Base-by-base conservation (phyloP, 2,329 filamentous ascomycete genomes). In the Pseudogymnoascus sp. region DNA sequence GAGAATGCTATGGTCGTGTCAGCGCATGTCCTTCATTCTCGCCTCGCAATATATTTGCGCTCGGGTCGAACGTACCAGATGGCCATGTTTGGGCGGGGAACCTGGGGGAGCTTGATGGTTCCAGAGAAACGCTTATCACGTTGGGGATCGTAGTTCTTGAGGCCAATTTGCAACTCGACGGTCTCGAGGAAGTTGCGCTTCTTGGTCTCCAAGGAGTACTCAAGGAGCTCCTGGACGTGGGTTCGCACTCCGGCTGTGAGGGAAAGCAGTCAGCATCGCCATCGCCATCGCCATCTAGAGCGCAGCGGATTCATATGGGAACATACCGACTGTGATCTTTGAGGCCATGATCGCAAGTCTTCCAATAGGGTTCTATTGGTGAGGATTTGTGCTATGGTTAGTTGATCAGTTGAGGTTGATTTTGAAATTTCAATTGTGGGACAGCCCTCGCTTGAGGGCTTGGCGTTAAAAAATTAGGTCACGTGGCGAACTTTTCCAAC, bases 91-190 rank as follows among this genome's bases (percentile, higher is more conserved):
- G 91, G 94, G 77, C 91, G 92, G 73, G 92, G 94, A 72, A 97
- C 84, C 75, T 86, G 84, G 71, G 93, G 92, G 75, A 97, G 90
- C 83, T 89, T 92, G 85, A 99, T 90, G 80, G 94, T 97, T 81
- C 94, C 94, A 64, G 91, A 96, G 93, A 99, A 99, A 96, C 93
- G 93, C 93, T 99, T 99, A 85, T 99, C 94, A 91, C 94, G 93
- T 89, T 97, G 84, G 77, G 94, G 93, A 79, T 99, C 90, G 84
- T 96, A 96, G 89, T 96, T 96, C 90, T 96, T 95, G 78, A 96
- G 87, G 79, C 91, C 91, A 84, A 95, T 94, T 80, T 91, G 86
- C 72, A 90, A 88, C 80, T 92, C 89, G 78, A 96, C 91, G 77
- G 90, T 93, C 84, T 94, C 91, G 78, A 95, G 85, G 84, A 96